These are phyloP conservation scores for Lichtheimia ramosa DNA, from an alignment of 371 early-diverging fungal genomes.

Conservation along the genomic window DNA sequence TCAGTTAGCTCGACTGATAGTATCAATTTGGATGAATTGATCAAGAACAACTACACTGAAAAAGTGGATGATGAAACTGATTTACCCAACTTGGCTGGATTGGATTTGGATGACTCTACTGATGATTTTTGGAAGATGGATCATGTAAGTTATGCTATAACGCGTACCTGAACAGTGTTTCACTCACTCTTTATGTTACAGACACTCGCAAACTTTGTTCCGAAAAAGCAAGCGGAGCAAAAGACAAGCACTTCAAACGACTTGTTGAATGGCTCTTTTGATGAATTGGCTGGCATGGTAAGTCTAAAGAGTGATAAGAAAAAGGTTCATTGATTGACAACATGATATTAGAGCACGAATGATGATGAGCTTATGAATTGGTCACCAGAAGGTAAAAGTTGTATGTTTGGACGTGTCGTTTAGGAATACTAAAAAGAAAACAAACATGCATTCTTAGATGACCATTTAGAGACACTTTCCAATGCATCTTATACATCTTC, in stretches of 20 bases:
- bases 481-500: not conserved
- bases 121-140: conserved; percentile 51
- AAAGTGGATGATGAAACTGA: conserved; percentile 47
- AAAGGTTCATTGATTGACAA: too few relatives aligned
- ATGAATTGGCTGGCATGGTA: too few relatives aligned
- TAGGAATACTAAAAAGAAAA: not conserved
- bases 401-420: too few relatives aligned
- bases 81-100: conserved; percentile 31
- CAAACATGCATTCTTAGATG: conserved; percentile 19
- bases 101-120: conserved; percentile 48
- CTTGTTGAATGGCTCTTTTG: too few relatives aligned
- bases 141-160: conserved; percentile 18
- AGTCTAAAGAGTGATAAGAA: too few relatives aligned
- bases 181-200: conserved; percentile 11
- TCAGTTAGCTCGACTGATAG: conserved; percentile 49
- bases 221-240: not conserved
- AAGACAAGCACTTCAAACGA: too few relatives aligned
- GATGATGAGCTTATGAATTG: conserved; percentile 12
- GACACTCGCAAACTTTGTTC: conserved; percentile 33
- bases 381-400: conserved; percentile 12
- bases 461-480: conserved; percentile 13
- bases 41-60: conserved; percentile 37
- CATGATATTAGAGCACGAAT: conserved; percentile 4
- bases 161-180: not conserved
- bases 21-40: conserved; percentile 42